Evolutionary conservation across 2,329 filamentous ascomycete species (phyloP).

Genomic region (Meredithiella fracta): DNA sequence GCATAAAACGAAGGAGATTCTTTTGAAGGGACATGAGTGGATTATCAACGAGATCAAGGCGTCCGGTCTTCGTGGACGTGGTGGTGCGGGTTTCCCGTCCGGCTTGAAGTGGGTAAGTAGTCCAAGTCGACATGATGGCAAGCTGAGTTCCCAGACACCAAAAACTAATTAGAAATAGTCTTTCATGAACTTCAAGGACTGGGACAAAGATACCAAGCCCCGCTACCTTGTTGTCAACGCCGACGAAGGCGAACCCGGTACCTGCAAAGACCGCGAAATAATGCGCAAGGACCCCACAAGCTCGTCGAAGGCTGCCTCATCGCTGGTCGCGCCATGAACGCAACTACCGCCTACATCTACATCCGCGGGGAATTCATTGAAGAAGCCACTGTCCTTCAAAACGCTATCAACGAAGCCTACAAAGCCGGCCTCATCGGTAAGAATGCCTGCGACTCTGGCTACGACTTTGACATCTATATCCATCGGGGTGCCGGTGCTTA

Average conservation of each 20-base stretch:
- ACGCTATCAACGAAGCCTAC: conserved; percentile 95
- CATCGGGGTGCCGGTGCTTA: conserved; percentile 96
- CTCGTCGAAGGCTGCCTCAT: conserved; percentile 93
- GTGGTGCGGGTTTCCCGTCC: conserved; percentile 93
- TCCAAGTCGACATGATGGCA: too few species aligned
- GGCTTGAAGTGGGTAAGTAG: conserved; percentile 96
- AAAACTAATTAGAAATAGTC: conserved; percentile 38
- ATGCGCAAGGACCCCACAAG: conserved; percentile 99
- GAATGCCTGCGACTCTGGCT: conserved; percentile 92
- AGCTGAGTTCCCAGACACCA: too few species aligned
- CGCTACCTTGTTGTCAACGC: conserved; percentile 96
- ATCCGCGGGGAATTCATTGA: conserved; percentile 97
- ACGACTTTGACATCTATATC: conserved; percentile 93
- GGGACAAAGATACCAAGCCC: conserved; percentile 94
- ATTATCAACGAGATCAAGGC: conserved; percentile 96
- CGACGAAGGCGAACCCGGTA: conserved; percentile 95
- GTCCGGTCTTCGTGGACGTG: conserved; percentile 85
- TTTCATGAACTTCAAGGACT: conserved; percentile 99
- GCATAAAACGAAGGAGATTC: conserved; percentile 98
- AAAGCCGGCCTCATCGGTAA: conserved; percentile 88
- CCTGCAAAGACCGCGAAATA: conserved; percentile 98
- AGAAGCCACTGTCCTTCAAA: conserved; percentile 83
- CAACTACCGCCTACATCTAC: conserved; percentile 96
- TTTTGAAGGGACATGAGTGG: conserved; percentile 92
- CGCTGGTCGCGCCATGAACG: conserved; percentile 95